phyloP scores from a whole-genome alignment of 83 land plant genomes.

The Picea abies region DNA sequence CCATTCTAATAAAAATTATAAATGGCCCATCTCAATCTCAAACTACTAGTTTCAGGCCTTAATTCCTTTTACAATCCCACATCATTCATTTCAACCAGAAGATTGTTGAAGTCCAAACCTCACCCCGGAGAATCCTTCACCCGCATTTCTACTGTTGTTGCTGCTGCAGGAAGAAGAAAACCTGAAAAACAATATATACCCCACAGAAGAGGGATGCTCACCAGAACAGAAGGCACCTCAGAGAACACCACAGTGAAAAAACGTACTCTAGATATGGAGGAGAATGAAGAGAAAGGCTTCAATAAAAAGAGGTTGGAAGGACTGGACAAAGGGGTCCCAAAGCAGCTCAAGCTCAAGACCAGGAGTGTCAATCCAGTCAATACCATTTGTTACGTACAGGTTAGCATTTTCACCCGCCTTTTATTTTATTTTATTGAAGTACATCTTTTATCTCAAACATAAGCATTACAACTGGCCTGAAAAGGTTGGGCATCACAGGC shows the following conservation, averaged over 20 bases:
- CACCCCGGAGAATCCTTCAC: neutral
- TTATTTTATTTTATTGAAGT: neutral
- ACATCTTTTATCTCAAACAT: too few species aligned
- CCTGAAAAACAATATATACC: neutral
- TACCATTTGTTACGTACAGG: slow-evolving; percentile 66
- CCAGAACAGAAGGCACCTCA: neutral
- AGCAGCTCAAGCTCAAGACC: slow-evolving; percentile 50
- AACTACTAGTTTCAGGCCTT: neutral
- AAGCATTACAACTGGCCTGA: too few species aligned
- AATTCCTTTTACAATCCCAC: neutral
- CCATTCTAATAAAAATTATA: too few species aligned
- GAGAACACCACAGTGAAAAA: neutral
- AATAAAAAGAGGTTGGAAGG: slow-evolving; percentile 74
- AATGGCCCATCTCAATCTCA: neutral
- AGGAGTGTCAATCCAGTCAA: slow-evolving; percentile 55
- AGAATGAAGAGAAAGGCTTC: slow-evolving; percentile 29
- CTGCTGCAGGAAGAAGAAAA: slow-evolving; percentile 9
- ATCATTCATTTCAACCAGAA: neutral
- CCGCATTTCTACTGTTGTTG: neutral
- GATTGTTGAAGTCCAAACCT: neutral
- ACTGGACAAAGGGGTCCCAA: slow-evolving; percentile 45
- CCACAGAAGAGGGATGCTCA: slow-evolving; percentile 1
- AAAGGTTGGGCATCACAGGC: too few species aligned
- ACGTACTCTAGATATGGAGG: slow-evolving; percentile 16
- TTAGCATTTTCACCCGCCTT: neutral